These are phyloP conservation scores for Acer saccharum DNA, from an alignment of 345 rosid species.

Conservation along the genomic window DNA sequence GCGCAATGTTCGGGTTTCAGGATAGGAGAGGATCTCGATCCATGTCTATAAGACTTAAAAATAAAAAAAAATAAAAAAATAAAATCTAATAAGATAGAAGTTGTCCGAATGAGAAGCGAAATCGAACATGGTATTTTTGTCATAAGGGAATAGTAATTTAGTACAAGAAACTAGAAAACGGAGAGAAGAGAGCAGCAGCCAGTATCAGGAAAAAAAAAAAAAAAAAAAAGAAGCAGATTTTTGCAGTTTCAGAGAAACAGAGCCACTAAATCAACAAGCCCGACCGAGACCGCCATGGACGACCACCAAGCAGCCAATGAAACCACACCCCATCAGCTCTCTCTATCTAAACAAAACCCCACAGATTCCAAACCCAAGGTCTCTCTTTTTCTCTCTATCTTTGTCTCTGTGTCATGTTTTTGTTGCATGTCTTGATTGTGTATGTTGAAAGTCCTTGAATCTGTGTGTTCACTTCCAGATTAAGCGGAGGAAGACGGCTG, in stretches of 20 bases:
- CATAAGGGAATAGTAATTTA: background rate
- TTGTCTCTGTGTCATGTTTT: background rate
- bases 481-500: conserved; percentile 17
- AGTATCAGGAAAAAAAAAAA: background rate
- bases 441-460: background rate
- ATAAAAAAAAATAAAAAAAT: background rate
- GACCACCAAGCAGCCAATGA: background rate
- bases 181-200: background rate
- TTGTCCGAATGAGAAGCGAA: background rate
- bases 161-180: conserved; percentile 7
- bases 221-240: background rate
- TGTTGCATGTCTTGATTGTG: background rate
- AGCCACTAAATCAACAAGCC: no score
- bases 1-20: background rate
- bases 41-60: no score
- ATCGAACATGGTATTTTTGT: background rate
- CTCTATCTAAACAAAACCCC: background rate
- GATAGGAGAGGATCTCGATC: no score
- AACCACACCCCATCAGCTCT: background rate
- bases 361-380: background rate
- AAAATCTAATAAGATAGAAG: background rate
- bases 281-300: background rate
- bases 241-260: conserved; percentile 13
- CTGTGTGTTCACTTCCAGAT: conserved; percentile 7
- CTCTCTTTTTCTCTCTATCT: background rate